These are phyloP conservation scores for Quercus aquifolioides DNA, from an alignment of 306 rosid species.

Conservation along the genomic window DNA sequence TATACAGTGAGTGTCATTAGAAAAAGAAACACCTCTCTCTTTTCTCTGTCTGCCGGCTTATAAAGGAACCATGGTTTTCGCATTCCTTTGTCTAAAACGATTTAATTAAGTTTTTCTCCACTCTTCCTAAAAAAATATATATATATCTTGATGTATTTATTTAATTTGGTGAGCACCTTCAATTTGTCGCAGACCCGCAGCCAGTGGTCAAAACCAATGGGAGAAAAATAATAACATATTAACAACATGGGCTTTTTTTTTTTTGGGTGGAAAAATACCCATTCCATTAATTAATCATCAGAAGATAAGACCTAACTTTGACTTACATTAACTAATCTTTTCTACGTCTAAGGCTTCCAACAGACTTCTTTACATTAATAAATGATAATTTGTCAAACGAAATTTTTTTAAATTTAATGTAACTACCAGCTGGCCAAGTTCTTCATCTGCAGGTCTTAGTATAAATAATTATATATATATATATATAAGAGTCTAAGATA, in stretches of 20 bases:
- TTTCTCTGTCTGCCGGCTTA: not conserved
- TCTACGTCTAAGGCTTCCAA: not conserved
- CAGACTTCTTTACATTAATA: not conserved
- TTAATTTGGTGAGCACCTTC: not conserved
- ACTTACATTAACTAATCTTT: conserved; percentile 6
- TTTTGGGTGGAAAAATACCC: not conserved
- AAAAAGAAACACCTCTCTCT: too few relatives aligned
- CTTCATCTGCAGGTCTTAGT: not conserved
- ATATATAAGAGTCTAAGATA: too few relatives aligned
- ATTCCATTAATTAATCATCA: not conserved
- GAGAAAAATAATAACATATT: not conserved
- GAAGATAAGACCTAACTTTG: conserved; percentile 18
- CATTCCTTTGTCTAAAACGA: not conserved
- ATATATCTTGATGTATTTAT: not conserved
- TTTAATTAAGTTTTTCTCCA: not conserved
- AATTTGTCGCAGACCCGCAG: not conserved
- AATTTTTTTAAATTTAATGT: not conserved
- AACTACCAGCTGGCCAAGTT: not conserved
- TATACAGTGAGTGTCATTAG: too few relatives aligned
- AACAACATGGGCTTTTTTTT: too few relatives aligned
- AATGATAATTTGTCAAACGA: not conserved
- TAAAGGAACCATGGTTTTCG: not conserved
- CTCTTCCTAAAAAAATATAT: not conserved
- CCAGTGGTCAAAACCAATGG: not conserved
- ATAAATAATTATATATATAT: not conserved